Percentiles rank a stretch among this genome's conserved stretches.
phyloP scores from a whole-genome alignment of 768 basidiomycete genomes.

The Mycena olivaceomarginata region DNA sequence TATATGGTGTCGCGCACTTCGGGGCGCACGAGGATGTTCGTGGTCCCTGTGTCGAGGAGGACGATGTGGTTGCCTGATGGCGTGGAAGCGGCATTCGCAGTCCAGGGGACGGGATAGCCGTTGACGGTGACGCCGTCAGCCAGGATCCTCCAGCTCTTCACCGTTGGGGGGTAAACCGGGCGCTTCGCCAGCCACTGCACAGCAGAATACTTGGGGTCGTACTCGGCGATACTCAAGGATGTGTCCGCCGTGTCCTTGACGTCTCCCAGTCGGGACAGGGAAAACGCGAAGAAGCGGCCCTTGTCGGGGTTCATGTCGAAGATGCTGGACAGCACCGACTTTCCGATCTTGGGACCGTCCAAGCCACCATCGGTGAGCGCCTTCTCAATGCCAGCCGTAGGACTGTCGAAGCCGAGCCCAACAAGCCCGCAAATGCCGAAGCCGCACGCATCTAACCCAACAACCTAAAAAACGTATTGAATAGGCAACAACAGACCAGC shows the following conservation, averaged over 20 bases:
- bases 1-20: slow-evolving; percentile 27
- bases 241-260: slow-evolving; percentile 8
- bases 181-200: slow-evolving; percentile 11
- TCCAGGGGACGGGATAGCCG: slow-evolving; percentile 7
- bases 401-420: slow-evolving; percentile 32
- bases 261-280: slow-evolving; percentile 28
- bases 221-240: slow-evolving; percentile 23
- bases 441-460: background rate
- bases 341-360: slow-evolving; percentile 19
- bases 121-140: slow-evolving; percentile 10
- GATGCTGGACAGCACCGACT: slow-evolving; percentile 31
- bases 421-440: slow-evolving; percentile 25
- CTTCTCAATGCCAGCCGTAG: background rate
- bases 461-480: background rate
- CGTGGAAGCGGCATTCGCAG: background rate
- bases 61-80: background rate
- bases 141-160: slow-evolving; percentile 18
- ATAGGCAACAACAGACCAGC: background rate
- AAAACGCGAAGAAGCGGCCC: slow-evolving; percentile 30
- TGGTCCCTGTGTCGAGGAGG: slow-evolving; percentile 27
- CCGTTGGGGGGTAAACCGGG: background rate
- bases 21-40: slow-evolving; percentile 18
- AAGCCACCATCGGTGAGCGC: slow-evolving; percentile 10
- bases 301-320: slow-evolving; percentile 30
- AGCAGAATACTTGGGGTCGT: slow-evolving; percentile 13